Percentiles rank a stretch among this genome's conserved stretches.
Evolutionary conservation across 2,329 filamentous ascomycete species (phyloP).

Genomic region (Golovinomyces cichoracearum): DNA sequence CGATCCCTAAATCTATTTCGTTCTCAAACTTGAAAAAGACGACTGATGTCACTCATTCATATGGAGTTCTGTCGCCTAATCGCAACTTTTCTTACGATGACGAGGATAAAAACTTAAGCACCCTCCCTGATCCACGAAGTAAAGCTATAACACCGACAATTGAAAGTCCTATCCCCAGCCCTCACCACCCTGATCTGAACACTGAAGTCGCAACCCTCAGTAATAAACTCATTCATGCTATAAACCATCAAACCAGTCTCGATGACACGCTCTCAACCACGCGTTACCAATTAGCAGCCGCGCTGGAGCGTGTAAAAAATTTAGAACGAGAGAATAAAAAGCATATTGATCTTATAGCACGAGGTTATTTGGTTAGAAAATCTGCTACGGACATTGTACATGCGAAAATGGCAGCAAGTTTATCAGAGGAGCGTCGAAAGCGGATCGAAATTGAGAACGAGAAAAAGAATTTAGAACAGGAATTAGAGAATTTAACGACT

Average conservation of each 20-base stretch:
- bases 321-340: constrained; percentile 37
- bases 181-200: constrained; percentile 29
- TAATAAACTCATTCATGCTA: constrained; percentile 87
- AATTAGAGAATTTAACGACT: constrained; percentile 70
- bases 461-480: constrained; percentile 73
- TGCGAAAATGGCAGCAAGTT: constrained; percentile 26
- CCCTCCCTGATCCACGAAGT: constrained; percentile 37
- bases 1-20: constrained; percentile 17
- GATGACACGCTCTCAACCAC: constrained; percentile 69
- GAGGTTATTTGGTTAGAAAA: constrained; percentile 51
- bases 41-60: constrained; percentile 12
- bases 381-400: constrained; percentile 51
- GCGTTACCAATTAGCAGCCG: constrained; percentile 55
- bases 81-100: constrained; percentile 19
- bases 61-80: constrained; percentile 7
- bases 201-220: constrained; percentile 71
- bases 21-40: constrained; percentile 18
- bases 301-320: constrained; percentile 37
- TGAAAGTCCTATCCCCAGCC: constrained; percentile 11
- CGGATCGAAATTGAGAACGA: constrained; percentile 44
- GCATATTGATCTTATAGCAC: constrained; percentile 41
- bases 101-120: constrained; percentile 37
- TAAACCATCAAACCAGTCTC: constrained; percentile 80
- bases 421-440: constrained; percentile 39
- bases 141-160: constrained; percentile 22